Conservation (phyloP, 768 basidiomycete species). For the Saitozyma sp. region DNA sequence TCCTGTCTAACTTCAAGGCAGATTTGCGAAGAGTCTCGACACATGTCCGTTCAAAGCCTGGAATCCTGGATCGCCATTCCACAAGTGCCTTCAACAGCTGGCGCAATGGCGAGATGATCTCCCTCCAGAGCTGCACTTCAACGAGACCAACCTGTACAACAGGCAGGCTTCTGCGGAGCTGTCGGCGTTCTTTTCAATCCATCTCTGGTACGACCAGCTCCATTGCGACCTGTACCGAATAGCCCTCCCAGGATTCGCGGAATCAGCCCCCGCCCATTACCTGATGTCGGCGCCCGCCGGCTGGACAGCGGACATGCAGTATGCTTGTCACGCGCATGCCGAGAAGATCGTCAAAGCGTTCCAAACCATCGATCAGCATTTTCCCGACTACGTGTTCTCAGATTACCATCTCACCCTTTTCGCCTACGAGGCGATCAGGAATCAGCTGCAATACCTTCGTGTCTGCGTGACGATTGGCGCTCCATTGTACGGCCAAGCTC, state of each 20-base stretch:
- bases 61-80: neutral
- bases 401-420: neutral
- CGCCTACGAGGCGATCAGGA: neutral
- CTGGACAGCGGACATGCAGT: neutral
- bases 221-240: neutral
- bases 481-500: too few relatives aligned
- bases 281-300: neutral
- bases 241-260: neutral
- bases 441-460: slow-evolving; percentile 1
- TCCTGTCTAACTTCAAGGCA: neutral
- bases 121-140: neutral
- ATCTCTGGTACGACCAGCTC: slow-evolving; percentile 1
- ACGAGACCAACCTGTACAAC: slow-evolving; percentile 1
- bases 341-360: neutral
- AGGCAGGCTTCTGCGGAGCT: neutral
- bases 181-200: neutral
- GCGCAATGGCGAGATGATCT: neutral
- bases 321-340: neutral
- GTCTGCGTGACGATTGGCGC: too few relatives aligned
- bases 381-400: neutral
- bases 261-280: neutral
- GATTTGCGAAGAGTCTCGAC: neutral
- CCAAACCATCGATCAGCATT: neutral
- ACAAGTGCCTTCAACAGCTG: neutral
- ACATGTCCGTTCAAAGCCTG: neutral